phyloP scores from a whole-genome alignment of 2,329 filamentous ascomycete genomes.

The Diaporthe ilicicola region DNA sequence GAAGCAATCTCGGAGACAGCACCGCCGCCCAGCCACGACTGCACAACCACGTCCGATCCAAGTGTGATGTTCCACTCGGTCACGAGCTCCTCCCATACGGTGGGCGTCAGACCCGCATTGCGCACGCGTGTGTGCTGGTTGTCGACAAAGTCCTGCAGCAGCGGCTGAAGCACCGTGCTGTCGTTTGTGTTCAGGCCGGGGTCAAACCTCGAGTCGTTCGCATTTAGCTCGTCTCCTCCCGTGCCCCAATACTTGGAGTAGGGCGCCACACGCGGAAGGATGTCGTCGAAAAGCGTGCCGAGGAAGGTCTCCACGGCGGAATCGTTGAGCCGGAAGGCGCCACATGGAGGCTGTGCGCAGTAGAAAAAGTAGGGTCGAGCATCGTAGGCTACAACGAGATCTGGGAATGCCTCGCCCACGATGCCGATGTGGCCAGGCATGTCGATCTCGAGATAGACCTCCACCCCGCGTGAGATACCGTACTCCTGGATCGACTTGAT shows the following conservation, averaged over 20 bases:
- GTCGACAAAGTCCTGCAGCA: slow-evolving; percentile 81
- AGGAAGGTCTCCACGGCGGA: slow-evolving; percentile 75
- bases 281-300: slow-evolving; percentile 75
- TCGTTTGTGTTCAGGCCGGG: slow-evolving; percentile 75
- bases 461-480: slow-evolving; percentile 72
- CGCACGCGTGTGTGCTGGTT: slow-evolving; percentile 73
- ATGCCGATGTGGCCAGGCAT: slow-evolving; percentile 82
- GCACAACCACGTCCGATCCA: slow-evolving; percentile 75
- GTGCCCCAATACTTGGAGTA: slow-evolving; percentile 84
- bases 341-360: slow-evolving; percentile 71
- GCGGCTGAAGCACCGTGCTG: slow-evolving; percentile 70
- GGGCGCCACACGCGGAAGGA: slow-evolving; percentile 75
- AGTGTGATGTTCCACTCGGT: slow-evolving; percentile 80
- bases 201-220: slow-evolving; percentile 77
- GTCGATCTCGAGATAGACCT: slow-evolving; percentile 80
- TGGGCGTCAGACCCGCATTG: slow-evolving; percentile 70
- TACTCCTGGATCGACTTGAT: slow-evolving; percentile 75
- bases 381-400: slow-evolving; percentile 73
- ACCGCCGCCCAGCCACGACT: slow-evolving; percentile 76
- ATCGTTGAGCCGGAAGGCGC: slow-evolving; percentile 80
- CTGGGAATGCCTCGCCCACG: slow-evolving; percentile 72
- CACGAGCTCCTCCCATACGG: slow-evolving; percentile 91
- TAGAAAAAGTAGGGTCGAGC: slow-evolving; percentile 65
- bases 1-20: slow-evolving; percentile 68
- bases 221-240: slow-evolving; percentile 87